Percentiles rank a stretch among this genome's conserved stretches.
These are phyloP conservation scores for Aspergillus eucalypticola DNA, from an alignment of 2,329 filamentous ascomycete species.

Conservation along the genomic window DNA sequence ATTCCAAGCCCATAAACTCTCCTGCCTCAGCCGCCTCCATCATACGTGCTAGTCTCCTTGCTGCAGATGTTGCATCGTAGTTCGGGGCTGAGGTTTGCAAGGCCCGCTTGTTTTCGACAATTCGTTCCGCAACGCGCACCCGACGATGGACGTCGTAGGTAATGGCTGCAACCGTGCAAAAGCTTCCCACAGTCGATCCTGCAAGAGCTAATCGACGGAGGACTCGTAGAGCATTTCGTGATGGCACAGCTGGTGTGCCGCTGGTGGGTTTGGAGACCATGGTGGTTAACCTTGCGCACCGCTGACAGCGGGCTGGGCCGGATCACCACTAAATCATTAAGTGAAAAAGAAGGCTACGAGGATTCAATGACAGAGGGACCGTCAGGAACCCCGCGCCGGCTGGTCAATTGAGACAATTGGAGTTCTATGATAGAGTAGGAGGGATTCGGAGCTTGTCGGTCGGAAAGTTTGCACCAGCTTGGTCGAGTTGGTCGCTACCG, in stretches of 20 bases:
- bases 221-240: constrained; percentile 46
- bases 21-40: constrained; percentile 48
- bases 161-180: constrained; percentile 43
- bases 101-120: constrained; percentile 47
- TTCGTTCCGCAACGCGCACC: constrained; percentile 43
- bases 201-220: constrained; percentile 39
- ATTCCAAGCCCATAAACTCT: constrained; percentile 43
- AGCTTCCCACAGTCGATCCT: constrained; percentile 41
- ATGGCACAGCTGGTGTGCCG: constrained; percentile 39
- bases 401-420: constrained; percentile 6
- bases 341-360: neutral
- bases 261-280: constrained; percentile 38
- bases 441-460: constrained; percentile 10
- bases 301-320: constrained; percentile 26
- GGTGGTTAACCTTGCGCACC: constrained; percentile 23
- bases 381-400: neutral
- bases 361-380: neutral
- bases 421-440: neutral
- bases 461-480: constrained; percentile 21
- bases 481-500: constrained; percentile 16
- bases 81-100: constrained; percentile 44
- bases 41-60: constrained; percentile 41
- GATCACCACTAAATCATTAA: constrained; percentile 19
- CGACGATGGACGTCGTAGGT: constrained; percentile 46
- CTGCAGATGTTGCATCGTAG: constrained; percentile 43